phyloP scores from a whole-genome alignment of 129 eudicot species.

The Smallanthus sonchifolius region DNA sequence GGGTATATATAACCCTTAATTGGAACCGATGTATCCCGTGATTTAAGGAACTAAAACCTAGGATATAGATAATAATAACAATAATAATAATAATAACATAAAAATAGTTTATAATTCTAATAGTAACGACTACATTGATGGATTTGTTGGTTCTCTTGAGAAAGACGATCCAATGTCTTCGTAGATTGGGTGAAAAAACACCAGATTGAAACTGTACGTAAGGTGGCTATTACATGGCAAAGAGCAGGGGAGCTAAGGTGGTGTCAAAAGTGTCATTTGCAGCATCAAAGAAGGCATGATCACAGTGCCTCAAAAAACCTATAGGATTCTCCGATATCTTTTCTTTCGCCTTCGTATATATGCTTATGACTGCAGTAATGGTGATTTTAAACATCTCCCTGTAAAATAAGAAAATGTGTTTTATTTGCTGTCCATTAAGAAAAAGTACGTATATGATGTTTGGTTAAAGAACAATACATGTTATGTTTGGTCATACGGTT shows the following conservation, averaged over 20 bases:
- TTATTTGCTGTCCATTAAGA: neutral
- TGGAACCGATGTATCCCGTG: no score
- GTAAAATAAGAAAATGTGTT: neutral
- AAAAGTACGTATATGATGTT: neutral
- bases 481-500: no score
- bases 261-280: conserved; percentile 72
- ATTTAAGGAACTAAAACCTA: no score
- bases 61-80: no score
- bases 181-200: conserved; percentile 79
- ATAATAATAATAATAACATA: no score
- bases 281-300: conserved; percentile 19
- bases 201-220: conserved; percentile 66
- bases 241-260: conserved; percentile 93
- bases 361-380: neutral
- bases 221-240: conserved; percentile 93
- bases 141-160: conserved; percentile 75
- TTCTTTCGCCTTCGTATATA: neutral
- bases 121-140: conserved; percentile 93
- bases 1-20: no score
- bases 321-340: conserved; percentile 5
- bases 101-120: no score
- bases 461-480: neutral
- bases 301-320: neutral
- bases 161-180: conserved; percentile 74
- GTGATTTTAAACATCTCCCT: neutral